Evolutionary conservation across 495 filamentous ascomycete species (phyloP).

Genomic region (Penicillium antarcticum): DNA sequence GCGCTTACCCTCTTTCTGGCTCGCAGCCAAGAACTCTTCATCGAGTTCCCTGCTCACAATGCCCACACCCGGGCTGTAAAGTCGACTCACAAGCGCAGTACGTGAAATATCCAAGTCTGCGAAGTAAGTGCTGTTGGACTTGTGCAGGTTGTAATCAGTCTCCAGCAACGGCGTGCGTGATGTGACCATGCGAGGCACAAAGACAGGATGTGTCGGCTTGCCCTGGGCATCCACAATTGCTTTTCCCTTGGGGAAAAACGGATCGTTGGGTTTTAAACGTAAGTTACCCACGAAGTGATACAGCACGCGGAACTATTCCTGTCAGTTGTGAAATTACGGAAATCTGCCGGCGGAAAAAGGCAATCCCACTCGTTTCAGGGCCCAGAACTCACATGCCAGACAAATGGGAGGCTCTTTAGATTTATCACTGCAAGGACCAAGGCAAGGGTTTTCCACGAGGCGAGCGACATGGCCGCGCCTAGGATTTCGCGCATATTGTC

Average conservation of each 20-base stretch:
- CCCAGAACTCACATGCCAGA: slow-evolving; percentile 58
- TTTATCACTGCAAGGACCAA: slow-evolving; percentile 56
- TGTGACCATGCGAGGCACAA: slow-evolving; percentile 50
- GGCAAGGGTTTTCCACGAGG: slow-evolving; percentile 52
- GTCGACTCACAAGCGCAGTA: slow-evolving; percentile 55
- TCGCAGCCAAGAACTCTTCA: slow-evolving; percentile 31
- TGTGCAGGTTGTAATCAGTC: slow-evolving; percentile 68
- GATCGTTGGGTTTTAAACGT: slow-evolving; percentile 38
- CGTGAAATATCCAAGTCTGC: slow-evolving; percentile 68
- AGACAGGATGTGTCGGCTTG: slow-evolving; percentile 48
- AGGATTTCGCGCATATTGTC: slow-evolving; percentile 25
- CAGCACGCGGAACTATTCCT: slow-evolving; percentile 44
- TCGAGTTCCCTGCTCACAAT: slow-evolving; percentile 47
- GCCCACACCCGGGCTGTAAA: slow-evolving; percentile 57
- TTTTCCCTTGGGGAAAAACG: slow-evolving; percentile 33
- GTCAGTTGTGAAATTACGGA: slow-evolving; percentile 14
- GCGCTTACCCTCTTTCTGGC: slow-evolving; percentile 39
- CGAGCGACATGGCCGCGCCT: slow-evolving; percentile 21
- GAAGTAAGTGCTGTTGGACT: slow-evolving; percentile 75
- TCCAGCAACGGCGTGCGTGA: slow-evolving; percentile 55
- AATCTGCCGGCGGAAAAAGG: not conserved
- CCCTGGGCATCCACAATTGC: slow-evolving; percentile 27
- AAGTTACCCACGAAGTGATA: slow-evolving; percentile 50
- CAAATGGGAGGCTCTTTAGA: slow-evolving; percentile 57
- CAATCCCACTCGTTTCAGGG: not conserved